phyloP scores from a whole-genome alignment of 495 filamentous ascomycete species.

The Penicillium soppii region DNA sequence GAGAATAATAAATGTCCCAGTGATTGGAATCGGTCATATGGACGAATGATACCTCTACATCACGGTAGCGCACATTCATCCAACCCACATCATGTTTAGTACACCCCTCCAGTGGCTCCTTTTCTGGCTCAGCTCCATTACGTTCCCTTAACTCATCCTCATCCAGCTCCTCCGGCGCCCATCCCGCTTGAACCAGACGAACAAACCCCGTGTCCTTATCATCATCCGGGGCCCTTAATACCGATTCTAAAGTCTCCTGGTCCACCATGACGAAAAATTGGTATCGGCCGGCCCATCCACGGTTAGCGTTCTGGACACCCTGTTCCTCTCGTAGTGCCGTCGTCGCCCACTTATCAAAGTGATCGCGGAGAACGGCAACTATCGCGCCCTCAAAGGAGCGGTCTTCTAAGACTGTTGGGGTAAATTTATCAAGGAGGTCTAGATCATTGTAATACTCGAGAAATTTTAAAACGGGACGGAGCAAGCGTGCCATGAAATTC shows the following conservation, averaged over 20 bases:
- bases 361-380: conserved; percentile 19
- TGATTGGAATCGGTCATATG: no score
- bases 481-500: conserved; percentile 15
- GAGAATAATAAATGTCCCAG: no score
- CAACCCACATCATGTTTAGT: conserved; percentile 28
- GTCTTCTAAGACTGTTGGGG: conserved; percentile 31
- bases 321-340: conserved; percentile 19
- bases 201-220: conserved; percentile 19
- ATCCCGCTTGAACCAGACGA: conserved; percentile 19
- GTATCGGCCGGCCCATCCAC: conserved; percentile 15
- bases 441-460: conserved; percentile 24
- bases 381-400: conserved; percentile 27
- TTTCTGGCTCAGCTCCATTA: background rate
- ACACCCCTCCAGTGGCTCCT: conserved; percentile 27
- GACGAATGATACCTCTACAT: no score
- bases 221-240: conserved; percentile 15
- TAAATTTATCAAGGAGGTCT: conserved; percentile 28
- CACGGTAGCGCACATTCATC: conserved; percentile 21
- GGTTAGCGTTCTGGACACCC: background rate
- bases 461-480: conserved; percentile 6
- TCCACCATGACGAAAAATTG: conserved; percentile 27
- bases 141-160: no score
- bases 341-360: conserved; percentile 27
- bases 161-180: conserved; percentile 6
- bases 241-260: conserved; percentile 23